A percentile compares a stretch with the other conserved stretches of the same genome.
Conservation (phyloP, 1,284 basidiomycete genomes). For the Gomphus sp. region DNA sequence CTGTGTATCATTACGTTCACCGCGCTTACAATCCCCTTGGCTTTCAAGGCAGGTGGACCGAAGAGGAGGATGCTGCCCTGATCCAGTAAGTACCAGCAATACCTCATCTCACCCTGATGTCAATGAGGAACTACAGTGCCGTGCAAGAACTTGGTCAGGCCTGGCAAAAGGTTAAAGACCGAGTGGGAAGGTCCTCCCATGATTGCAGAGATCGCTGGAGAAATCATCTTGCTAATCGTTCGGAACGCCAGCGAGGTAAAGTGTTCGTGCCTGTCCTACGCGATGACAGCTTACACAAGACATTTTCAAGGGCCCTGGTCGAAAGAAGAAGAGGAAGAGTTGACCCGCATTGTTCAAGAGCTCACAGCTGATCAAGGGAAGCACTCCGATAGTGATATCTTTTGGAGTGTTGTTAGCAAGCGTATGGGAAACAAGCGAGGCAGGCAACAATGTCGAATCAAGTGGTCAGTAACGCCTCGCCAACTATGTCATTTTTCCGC, state of each 20-base stretch:
- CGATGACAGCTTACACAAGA: neutral
- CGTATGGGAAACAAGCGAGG: slow-evolving; percentile 67
- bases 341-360: slow-evolving; percentile 62
- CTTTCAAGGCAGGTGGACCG: slow-evolving; percentile 61
- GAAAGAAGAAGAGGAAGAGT: slow-evolving; percentile 60
- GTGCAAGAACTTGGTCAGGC: slow-evolving; percentile 60
- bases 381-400: slow-evolving; percentile 65
- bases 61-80: slow-evolving; percentile 57
- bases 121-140: slow-evolving; percentile 33
- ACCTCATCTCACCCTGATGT: neutral
- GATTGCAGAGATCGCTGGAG: slow-evolving; percentile 81
- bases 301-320: slow-evolving; percentile 48
- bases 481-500: neutral
- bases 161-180: slow-evolving; percentile 65
- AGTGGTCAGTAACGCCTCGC: slow-evolving; percentile 49
- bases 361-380: slow-evolving; percentile 62
- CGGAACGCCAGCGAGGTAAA: slow-evolving; percentile 42
- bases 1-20: slow-evolving; percentile 74
- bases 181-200: slow-evolving; percentile 62
- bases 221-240: slow-evolving; percentile 61
- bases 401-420: slow-evolving; percentile 69
- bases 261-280: neutral
- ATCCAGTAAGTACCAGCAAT: slow-evolving; percentile 37
- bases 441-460: slow-evolving; percentile 75
- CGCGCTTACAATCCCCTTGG: slow-evolving; percentile 58